Base-by-base conservation (phyloP, 257 asterid species). In the Solanum chmielewskii region DNA sequence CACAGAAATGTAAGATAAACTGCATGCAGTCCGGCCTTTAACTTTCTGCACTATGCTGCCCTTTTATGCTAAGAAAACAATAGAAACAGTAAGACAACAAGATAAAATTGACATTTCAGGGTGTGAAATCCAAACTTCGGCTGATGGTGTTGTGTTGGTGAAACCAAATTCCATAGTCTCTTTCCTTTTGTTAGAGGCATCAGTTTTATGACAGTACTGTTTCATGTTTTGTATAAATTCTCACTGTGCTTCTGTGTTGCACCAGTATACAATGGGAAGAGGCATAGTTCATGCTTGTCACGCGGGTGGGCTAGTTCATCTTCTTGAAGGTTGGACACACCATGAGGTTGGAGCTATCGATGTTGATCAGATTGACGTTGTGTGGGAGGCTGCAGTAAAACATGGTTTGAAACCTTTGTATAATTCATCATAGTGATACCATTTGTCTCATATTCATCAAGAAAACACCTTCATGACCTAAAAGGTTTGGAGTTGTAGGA, bases 241-340 rank as follows among this genome's bases (percentile, higher is more conserved):
- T 69, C 44, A 60, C 45, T 42, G 23, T 85, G 9, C 45, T 49
- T 64, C 84, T 47, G 49, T 15, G 25, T 16, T 88, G 78, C 39
- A 86, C 49, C 93, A 96, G 99, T 95, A 96, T 70, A 95, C 99
- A 42, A 88, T 96, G 97, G 98, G 62, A 86, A 91, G 99, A 93
- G 99, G 98, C 39, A 94, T 93, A 37, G 97, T 96, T 21, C 99
- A 96, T 89, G 99, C 99, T n/a, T 96, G 99, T 91, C 99, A 96
- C 56, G 99, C 99, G 2, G 99, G 99, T 41, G 99, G 99, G 56
- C 91, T 93, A 56, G 96, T 96, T 52, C 99, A 96, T 92, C 89
- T 89, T 86, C 98, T 96, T 82, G 93, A 96, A 95, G 96, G 94
- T 7, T 96, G 99, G 99, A 59, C 87, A 59, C 99, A 96, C 87